Percentiles rank a stretch among this genome's conserved stretches.
These are phyloP conservation scores for Aureobasidium sp. DNA, from an alignment of 2,329 filamentous ascomycete genomes.

Conservation along the genomic window DNA sequence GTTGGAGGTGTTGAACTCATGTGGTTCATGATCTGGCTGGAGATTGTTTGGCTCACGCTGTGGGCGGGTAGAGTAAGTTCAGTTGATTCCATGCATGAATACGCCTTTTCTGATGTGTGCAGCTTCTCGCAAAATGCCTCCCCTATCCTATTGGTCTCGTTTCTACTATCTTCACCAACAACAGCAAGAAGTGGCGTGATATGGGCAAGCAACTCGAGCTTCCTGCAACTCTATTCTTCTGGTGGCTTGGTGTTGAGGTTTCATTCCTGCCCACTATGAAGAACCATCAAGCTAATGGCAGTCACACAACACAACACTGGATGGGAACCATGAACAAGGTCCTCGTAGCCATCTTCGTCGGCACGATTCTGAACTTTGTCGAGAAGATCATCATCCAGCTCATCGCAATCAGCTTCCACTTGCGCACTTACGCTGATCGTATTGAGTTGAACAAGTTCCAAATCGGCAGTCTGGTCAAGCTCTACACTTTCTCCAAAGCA, in stretches of 20 bases:
- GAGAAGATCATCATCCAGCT: slow-evolving; percentile 94
- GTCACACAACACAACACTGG: slow-evolving; percentile 54
- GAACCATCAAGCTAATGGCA: slow-evolving; percentile 52
- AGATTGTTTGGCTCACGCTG: slow-evolving; percentile 84
- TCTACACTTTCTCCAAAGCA: slow-evolving; percentile 58
- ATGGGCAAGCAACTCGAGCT: slow-evolving; percentile 80
- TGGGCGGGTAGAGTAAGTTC: slow-evolving; percentile 58
- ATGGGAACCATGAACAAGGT: slow-evolving; percentile 76
- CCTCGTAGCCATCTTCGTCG: slow-evolving; percentile 75
- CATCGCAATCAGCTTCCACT: slow-evolving; percentile 88
- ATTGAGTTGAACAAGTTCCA: slow-evolving; percentile 92
- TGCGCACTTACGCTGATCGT: slow-evolving; percentile 80
- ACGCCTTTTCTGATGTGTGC: no score
- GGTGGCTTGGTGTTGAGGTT: slow-evolving; percentile 79
- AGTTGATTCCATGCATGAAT: no score
- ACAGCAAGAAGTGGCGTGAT: slow-evolving; percentile 87
- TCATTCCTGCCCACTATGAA: slow-evolving; percentile 81
- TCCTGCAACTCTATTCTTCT: slow-evolving; percentile 79
- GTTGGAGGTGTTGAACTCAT: slow-evolving; percentile 69
- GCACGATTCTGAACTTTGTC: slow-evolving; percentile 69
- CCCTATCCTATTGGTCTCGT: slow-evolving; percentile 55
- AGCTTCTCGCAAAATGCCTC: slow-evolving; percentile 54
- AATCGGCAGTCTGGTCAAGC: slow-evolving; percentile 59
- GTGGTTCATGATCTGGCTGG: slow-evolving; percentile 95
- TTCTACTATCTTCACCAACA: slow-evolving; percentile 74